phyloP scores from a whole-genome alignment of 495 filamentous ascomycete species.

The Aspergillus panamensis region DNA sequence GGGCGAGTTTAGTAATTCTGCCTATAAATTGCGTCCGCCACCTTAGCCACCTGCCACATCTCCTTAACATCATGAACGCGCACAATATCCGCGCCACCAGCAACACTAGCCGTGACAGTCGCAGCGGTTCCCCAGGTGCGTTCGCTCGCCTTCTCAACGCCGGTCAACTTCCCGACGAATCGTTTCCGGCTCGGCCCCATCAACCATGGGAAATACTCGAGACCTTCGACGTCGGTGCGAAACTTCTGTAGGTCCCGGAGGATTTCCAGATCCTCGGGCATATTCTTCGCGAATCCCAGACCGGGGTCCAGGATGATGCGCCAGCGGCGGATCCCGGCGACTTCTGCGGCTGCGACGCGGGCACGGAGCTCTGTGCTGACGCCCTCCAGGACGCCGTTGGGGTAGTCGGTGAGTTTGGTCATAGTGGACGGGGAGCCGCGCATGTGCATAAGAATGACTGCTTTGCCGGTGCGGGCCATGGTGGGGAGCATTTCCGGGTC shows the following conservation, averaged over 20 bases:
- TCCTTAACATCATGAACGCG: slow-evolving; percentile 90
- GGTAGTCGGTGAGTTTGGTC: slow-evolving; percentile 66
- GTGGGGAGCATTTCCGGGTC: slow-evolving; percentile 81
- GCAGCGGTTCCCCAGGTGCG: slow-evolving; percentile 85
- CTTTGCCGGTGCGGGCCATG: slow-evolving; percentile 72
- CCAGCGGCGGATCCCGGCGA: slow-evolving; percentile 82
- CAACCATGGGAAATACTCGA: slow-evolving; percentile 80
- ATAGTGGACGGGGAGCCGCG: slow-evolving; percentile 85
- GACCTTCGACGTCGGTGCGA: slow-evolving; percentile 52
- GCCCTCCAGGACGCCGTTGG: slow-evolving; percentile 65
- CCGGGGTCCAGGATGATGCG: slow-evolving; percentile 93
- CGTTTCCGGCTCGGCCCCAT: slow-evolving; percentile 86
- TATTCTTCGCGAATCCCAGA: slow-evolving; percentile 86
- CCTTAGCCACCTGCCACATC: slow-evolving; percentile 82
- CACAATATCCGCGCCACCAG: slow-evolving; percentile 92
- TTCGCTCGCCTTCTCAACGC: slow-evolving; percentile 62
- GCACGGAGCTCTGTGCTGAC: slow-evolving; percentile 65
- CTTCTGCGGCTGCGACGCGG: slow-evolving; percentile 73
- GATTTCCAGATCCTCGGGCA: slow-evolving; percentile 75
- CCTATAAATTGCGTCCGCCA: slow-evolving; percentile 83
- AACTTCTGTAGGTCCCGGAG: slow-evolving; percentile 63
- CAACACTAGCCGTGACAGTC: slow-evolving; percentile 80
- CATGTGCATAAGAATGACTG: slow-evolving; percentile 93
- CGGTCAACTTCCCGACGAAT: slow-evolving; percentile 82
- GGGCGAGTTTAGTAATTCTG: background rate